A percentile compares a stretch with the other conserved stretches of the same genome.
These are phyloP conservation scores for Evernia prunastri DNA, from an alignment of 495 filamentous ascomycete species.

Conservation along the genomic window DNA sequence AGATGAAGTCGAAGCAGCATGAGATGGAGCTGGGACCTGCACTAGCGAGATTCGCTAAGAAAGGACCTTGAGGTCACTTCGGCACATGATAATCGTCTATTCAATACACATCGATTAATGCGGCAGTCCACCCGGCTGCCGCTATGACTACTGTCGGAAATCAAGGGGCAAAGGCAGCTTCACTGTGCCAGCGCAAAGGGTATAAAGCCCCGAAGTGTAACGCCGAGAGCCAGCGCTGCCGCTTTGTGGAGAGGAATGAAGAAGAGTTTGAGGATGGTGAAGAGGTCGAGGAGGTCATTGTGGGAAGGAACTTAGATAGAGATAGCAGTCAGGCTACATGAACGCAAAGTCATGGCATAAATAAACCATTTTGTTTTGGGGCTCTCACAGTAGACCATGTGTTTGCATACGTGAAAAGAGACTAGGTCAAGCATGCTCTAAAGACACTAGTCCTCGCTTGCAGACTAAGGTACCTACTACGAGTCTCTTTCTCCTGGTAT, in stretches of 20 bases:
- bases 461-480: too few relatives aligned
- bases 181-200: not conserved
- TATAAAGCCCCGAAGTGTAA: too few relatives aligned
- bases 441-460: not conserved
- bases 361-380: not conserved
- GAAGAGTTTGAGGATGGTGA: not conserved
- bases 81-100: not conserved
- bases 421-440: not conserved
- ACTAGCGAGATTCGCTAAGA: conserved; percentile 59
- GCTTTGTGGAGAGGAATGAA: too few relatives aligned
- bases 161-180: not conserved
- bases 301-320: not conserved
- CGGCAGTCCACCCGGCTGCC: not conserved
- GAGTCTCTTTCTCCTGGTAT: not conserved
- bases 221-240: not conserved
- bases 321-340: not conserved
- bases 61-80: conserved; percentile 34
- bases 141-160: not conserved
- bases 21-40: conserved; percentile 64
- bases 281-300: not conserved
- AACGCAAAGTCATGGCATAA: not conserved
- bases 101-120: not conserved
- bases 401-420: not conserved
- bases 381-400: not conserved
- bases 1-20: conserved; percentile 56